Evolutionary conservation across 78 protist genomes (phyloP), one percentile per base, ranked within the genome.

Genomic region (Dictyostelium intermedium): DNA sequence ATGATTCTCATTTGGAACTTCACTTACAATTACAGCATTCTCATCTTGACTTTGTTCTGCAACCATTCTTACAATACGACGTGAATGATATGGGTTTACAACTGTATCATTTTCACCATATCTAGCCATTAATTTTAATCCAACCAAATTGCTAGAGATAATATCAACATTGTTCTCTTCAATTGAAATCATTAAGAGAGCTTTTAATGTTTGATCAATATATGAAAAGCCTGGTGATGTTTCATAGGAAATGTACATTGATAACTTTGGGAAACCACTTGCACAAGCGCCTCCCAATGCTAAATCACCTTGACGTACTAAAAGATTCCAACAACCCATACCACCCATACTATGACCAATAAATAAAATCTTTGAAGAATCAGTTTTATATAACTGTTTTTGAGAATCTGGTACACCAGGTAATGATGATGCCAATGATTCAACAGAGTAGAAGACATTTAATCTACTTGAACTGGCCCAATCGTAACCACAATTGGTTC

Each of bases 221-320:
- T 76, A 86, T 30, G 56, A 7, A 35, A 63, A 86, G 3, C 92
- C 92, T 25, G 83, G 92, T 32, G 30, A 30, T 37, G 53, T 50
- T 34, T 76, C 63, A 34, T 72, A 72, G 18, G 61, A 76, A 23
- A 86, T 53, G 63, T 86, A 86, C 18, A 50, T 18, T 76, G 79
- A 70, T n/a, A 86, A 20, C 41, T 86, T 86, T 20, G 47, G 56
- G 41, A 86, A 86, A 30, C 92, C 92, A 60, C 78, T 14, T 39
- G 92, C 92, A 60, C 92, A 86, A 35, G 84, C 92, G 5, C 92
- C 84, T 37, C 92, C 92, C 20, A 86, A 18, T 37, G 84, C 83
- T 10, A 76, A 39, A 77, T 86, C 92, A 50, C 84, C 92, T 53
- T 27, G 63, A 56, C 41, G 83, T 11, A 53, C 20, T 6, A 77